These are phyloP conservation scores for Balakata baccata DNA, from an alignment of 345 rosid genomes.

Conservation along the genomic window DNA sequence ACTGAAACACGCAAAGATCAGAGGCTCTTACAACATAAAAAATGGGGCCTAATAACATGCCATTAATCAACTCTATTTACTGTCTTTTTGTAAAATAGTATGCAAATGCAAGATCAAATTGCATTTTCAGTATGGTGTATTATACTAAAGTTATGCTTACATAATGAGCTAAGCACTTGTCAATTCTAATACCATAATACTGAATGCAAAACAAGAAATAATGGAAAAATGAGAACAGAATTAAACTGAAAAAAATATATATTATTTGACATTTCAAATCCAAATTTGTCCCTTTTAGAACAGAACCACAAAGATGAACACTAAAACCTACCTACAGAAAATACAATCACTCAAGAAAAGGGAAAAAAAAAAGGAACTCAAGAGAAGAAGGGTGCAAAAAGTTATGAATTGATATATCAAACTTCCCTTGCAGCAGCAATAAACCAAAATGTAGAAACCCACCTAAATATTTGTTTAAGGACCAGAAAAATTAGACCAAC, in stretches of 20 bases:
- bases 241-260: neutral
- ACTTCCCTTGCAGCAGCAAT: neutral
- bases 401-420: neutral
- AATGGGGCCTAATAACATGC: neutral
- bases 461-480: neutral
- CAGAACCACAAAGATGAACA: neutral
- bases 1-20: too few species aligned
- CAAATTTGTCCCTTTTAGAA: neutral
- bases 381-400: neutral
- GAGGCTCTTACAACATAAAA: neutral
- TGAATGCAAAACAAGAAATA: neutral
- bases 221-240: neutral
- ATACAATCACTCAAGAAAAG: neutral
- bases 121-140: neutral
- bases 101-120: neutral
- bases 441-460: neutral
- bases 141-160: too few species aligned
- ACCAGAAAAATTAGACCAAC: neutral
- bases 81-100: neutral
- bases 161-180: conserved; percentile 3
- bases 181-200: neutral
- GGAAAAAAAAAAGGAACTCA: neutral
- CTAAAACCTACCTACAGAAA: neutral
- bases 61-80: neutral
- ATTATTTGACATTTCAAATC: neutral